Evolutionary conservation across 148 eudicot genomes (phyloP).

Genomic region (Vaccinium vitisidaea): DNA sequence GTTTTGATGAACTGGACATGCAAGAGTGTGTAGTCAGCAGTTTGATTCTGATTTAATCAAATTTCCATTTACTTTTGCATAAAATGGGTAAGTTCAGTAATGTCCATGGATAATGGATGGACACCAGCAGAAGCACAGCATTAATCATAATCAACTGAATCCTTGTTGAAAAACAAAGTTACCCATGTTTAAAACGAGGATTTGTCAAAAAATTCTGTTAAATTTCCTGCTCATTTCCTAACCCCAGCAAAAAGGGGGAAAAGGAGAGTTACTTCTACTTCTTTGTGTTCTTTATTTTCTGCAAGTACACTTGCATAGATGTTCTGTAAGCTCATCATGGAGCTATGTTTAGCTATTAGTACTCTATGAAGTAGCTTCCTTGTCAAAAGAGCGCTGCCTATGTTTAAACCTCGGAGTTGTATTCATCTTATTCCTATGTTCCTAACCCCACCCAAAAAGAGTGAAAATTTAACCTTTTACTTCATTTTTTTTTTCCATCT

Average conservation of each 20-base stretch:
- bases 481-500: not conserved
- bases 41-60: not conserved
- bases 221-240: not conserved
- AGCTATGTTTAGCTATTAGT: not conserved
- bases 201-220: not conserved
- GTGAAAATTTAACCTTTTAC: not conserved
- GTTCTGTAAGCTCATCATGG: not conserved
- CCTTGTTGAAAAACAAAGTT: not conserved
- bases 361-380: not conserved
- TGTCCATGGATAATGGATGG: not conserved
- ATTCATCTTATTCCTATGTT: not conserved
- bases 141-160: not conserved
- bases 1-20: conserved; percentile 45
- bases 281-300: not conserved
- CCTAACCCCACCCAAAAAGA: not conserved
- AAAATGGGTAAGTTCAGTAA: not conserved
- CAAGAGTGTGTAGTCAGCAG: conserved; percentile 14
- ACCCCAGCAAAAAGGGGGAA: not conserved
- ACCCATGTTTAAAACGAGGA: not conserved
- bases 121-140: not conserved
- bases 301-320: not conserved
- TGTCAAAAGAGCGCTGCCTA: not conserved
- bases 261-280: not conserved
- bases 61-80: not conserved
- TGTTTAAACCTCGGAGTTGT: not conserved